phyloP scores from a whole-genome alignment of 495 filamentous ascomycete species.

The Hypoxylon rickii region DNA sequence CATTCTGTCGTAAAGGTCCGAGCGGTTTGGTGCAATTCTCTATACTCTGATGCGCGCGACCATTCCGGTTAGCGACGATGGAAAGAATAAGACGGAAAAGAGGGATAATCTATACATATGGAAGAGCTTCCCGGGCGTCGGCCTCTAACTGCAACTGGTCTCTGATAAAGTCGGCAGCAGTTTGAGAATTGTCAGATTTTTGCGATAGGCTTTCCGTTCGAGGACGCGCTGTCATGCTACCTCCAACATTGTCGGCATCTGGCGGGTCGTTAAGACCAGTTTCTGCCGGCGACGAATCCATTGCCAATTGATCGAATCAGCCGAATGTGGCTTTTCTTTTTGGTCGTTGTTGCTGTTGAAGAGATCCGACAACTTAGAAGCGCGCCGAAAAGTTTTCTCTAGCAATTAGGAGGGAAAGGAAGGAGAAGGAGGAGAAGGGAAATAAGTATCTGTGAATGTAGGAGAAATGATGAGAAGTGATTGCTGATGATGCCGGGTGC shows the following conservation, averaged over 20 bases:
- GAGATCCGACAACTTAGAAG: too few species aligned
- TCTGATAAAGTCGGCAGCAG: constrained; percentile 90
- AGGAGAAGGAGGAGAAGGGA: too few species aligned
- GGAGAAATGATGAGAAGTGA: too few species aligned
- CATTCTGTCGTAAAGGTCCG: constrained; percentile 80
- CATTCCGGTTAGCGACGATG: background rate
- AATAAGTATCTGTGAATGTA: too few species aligned
- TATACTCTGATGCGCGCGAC: constrained; percentile 66
- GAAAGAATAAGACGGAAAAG: constrained; percentile 1
- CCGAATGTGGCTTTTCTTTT: too few species aligned
- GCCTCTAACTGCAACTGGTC: constrained; percentile 88
- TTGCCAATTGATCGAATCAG: constrained; percentile 12
- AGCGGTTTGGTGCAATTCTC: constrained; percentile 88
- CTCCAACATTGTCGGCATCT: constrained; percentile 23
- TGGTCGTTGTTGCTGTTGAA: too few species aligned
- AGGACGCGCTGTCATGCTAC: constrained; percentile 7
- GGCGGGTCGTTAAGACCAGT: constrained; percentile 23
- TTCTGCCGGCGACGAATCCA: constrained; percentile 37
- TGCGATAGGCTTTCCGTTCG: constrained; percentile 67
- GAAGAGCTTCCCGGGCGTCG: constrained; percentile 91
- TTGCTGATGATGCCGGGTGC: too few species aligned
- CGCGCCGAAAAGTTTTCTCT: too few species aligned
- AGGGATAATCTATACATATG: constrained; percentile 65
- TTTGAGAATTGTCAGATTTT: constrained; percentile 73
- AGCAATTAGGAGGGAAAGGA: background rate